Evolutionary conservation across 768 basidiomycete species (phyloP).

Genomic region (Amanita jacksonii): DNA sequence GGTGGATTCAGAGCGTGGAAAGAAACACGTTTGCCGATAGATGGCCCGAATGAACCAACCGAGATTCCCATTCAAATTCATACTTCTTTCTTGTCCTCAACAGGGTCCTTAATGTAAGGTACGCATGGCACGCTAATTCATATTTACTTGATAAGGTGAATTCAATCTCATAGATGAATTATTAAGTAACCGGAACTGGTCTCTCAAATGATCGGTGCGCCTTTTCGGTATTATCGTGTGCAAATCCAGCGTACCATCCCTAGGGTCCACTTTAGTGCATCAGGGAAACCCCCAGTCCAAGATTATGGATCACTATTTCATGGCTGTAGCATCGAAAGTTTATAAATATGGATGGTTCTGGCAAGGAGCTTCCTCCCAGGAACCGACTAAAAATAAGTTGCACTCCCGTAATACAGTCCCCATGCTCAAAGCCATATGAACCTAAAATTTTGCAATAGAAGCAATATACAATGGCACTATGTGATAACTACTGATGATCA

Average conservation of each 20-base stretch:
- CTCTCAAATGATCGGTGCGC: no score
- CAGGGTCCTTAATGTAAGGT: neutral
- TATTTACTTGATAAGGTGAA: no score
- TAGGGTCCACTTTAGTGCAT: no score
- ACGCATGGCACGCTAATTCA: neutral
- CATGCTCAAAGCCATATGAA: no score
- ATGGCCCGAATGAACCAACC: conserved; percentile 11
- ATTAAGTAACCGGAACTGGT: neutral
- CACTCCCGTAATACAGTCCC: neutral
- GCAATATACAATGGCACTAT: neutral
- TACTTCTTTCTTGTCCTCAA: conserved; percentile 3
- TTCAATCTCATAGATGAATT: no score
- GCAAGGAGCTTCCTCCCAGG: no score
- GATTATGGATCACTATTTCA: no score
- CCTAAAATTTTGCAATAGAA: neutral
- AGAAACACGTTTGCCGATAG: conserved; percentile 53
- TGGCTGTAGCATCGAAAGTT: no score
- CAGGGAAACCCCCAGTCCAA: no score
- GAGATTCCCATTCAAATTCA: neutral
- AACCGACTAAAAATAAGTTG: conserved; percentile 6
- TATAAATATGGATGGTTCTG: no score
- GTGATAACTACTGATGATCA: neutral
- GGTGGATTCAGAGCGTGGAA: conserved; percentile 72
- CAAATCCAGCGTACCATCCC: no score
- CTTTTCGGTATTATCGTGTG: no score